Evolutionary conservation across 441 rosid genomes (phyloP).

Genomic region (Capsella rubella): DNA sequence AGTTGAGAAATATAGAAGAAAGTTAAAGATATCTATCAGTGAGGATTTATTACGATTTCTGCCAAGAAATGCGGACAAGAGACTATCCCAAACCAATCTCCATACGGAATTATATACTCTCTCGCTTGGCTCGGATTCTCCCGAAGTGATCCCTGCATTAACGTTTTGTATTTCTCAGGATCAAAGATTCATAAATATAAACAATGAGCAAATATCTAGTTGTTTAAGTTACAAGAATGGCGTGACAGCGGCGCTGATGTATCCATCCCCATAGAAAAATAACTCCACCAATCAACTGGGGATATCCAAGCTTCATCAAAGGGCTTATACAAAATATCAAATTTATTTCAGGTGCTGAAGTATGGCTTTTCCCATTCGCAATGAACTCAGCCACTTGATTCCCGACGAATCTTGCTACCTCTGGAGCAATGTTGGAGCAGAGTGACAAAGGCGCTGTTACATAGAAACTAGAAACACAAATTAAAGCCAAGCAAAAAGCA

Average conservation of each 20-base stretch:
- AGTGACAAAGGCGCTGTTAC: constrained; percentile 68
- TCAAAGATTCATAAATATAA: constrained; percentile 28
- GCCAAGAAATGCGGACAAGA: constrained; percentile 85
- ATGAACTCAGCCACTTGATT: constrained; percentile 51
- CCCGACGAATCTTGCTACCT: constrained; percentile 54
- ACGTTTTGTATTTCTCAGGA: not conserved
- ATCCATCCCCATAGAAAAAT: constrained; percentile 75
- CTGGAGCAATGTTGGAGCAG: constrained; percentile 54
- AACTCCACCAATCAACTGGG: constrained; percentile 63
- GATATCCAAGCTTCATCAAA: constrained; percentile 59
- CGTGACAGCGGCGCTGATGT: constrained; percentile 68
- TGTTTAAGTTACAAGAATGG: constrained; percentile 58
- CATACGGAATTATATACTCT: constrained; percentile 66
- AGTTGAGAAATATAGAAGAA: not conserved
- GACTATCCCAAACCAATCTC: constrained; percentile 83
- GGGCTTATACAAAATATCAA: constrained; percentile 48
- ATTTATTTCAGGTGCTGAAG: constrained; percentile 44
- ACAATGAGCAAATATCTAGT: not conserved
- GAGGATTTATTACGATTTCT: constrained; percentile 62
- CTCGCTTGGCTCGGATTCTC: constrained; percentile 43
- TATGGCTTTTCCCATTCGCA: constrained; percentile 50
- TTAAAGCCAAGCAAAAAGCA: not conserved
- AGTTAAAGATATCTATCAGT: not conserved
- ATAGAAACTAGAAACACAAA: constrained; percentile 55
- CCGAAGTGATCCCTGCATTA: constrained; percentile 61